Evolutionary conservation across 306 rosid genomes (phyloP), one percentile per base, ranked within the genome.

Genomic region (Trichosanthes cucumerina): DNA sequence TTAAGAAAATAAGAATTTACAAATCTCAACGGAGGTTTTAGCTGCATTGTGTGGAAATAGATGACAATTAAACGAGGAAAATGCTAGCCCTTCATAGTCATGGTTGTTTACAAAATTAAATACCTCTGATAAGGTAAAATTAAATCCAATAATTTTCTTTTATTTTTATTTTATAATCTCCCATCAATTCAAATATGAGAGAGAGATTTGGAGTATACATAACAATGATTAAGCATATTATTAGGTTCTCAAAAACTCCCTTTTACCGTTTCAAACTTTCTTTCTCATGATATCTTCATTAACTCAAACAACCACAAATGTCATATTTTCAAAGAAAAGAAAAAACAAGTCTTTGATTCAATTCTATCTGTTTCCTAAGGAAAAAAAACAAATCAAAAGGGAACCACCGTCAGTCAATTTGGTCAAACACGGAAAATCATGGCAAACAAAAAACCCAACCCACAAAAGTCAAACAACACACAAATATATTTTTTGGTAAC

Each of bases 381-480:
- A 65, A 34, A 50, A 24, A 0, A 28, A 57, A 9, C n/a, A 31
- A 36, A 56, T 21, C 14, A 21, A 65, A 15, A 34, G 24, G 71
- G 18, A 36, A 66, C 11, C 77, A 72, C 14, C 15, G 1, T 70
- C 4, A 36, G 31, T 44, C 58, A 71, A 41, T 71, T 46, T 9
- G 34, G 77, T 71, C 77, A 72, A 72, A 72, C 77, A 72, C 57
- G 47, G 41, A 72, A 69, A 69, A 69, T 6, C 26, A 66, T 65
- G 72, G 13, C 33, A 41, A 19, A 34, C 21, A 15, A 36, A 36
- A 46, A 43, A 65, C 47, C 19, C 3, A 46, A 15, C 0, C n/a
- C n/a, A 7, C n/a, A 28, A 16, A 64, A 66, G 73, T 66, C 73
- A 66, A 66, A 28, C 7, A 23, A 31, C 16, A 34, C 71, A 34